These are phyloP conservation scores for Amorphotheca resinae DNA, from an alignment of 495 filamentous ascomycete species.

Conservation along the genomic window DNA sequence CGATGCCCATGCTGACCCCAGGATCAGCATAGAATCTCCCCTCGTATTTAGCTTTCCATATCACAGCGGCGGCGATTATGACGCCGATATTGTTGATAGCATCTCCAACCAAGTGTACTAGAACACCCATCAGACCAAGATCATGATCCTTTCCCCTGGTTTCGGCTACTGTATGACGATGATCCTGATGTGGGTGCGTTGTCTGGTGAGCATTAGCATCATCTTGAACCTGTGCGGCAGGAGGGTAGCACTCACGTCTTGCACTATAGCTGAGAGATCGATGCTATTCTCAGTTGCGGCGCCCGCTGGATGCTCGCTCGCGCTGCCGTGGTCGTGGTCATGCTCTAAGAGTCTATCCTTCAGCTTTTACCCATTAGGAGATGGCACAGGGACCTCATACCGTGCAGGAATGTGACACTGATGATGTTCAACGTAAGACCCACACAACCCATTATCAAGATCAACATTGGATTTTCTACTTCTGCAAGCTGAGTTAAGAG, in stretches of 20 bases:
- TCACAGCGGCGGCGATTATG: constrained; percentile 71
- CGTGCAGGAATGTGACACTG: constrained; percentile 72
- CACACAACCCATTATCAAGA: constrained; percentile 70
- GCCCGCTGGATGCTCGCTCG: constrained; percentile 21
- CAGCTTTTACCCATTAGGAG: background rate
- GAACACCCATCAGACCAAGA: constrained; percentile 86
- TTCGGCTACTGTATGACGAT: constrained; percentile 28
- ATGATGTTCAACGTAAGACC: constrained; percentile 75
- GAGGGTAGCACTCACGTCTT: constrained; percentile 1
- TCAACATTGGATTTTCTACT: constrained; percentile 60
- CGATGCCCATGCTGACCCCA: constrained; percentile 70
- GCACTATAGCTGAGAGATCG: constrained; percentile 1
- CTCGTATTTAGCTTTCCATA: constrained; percentile 56
- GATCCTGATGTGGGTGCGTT: constrained; percentile 9
- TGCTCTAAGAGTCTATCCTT: constrained; percentile 9
- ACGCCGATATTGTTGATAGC: constrained; percentile 89
- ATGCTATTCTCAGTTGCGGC: background rate
- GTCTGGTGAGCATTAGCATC: background rate
- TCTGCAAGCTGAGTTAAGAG: constrained; percentile 32
- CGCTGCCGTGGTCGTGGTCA: constrained; percentile 4
- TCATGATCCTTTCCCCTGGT: constrained; percentile 32
- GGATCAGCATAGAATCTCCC: constrained; percentile 63
- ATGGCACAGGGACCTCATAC: constrained; percentile 23
- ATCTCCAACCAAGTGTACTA: constrained; percentile 84
- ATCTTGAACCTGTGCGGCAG: background rate